These are phyloP conservation scores for Claviceps sp. DNA, from an alignment of 2,329 filamentous ascomycete genomes.

Conservation along the genomic window DNA sequence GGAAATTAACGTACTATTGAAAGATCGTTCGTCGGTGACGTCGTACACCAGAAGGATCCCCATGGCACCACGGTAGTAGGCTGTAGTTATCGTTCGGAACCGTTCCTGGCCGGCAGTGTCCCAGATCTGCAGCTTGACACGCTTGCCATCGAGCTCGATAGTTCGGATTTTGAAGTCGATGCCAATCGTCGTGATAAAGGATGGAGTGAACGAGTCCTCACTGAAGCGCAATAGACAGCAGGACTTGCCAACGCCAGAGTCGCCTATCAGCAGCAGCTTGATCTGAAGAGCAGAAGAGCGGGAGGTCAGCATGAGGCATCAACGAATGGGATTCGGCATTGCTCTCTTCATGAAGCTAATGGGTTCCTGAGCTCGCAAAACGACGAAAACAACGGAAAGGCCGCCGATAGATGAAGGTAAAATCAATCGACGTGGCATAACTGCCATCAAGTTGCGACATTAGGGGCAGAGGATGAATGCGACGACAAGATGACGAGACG, in stretches of 20 bases:
- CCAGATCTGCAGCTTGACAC: constrained; percentile 99
- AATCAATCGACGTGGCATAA: background rate
- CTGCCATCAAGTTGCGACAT: background rate
- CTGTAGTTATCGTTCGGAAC: constrained; percentile 96
- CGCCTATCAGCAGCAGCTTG: constrained; percentile 91
- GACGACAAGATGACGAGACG: background rate
- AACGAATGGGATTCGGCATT: background rate
- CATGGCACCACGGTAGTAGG: constrained; percentile 98
- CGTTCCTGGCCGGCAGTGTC: constrained; percentile 97
- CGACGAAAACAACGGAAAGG: background rate
- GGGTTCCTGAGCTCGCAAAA: background rate
- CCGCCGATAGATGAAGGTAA: background rate
- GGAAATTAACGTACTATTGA: constrained; percentile 59
- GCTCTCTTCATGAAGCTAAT: background rate
- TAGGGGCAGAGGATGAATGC: background rate
- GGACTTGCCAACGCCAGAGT: constrained; percentile 93
- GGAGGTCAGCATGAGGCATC: constrained; percentile 3
- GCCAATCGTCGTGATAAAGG: constrained; percentile 97
- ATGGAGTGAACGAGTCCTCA: constrained; percentile 93
- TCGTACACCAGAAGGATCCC: constrained; percentile 96
- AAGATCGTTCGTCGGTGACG: constrained; percentile 90
- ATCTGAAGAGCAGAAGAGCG: constrained; percentile 43
- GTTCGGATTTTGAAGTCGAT: constrained; percentile 99
- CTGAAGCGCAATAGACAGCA: constrained; percentile 95
- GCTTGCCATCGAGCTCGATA: constrained; percentile 96